Conservation (phyloP, 192 early-diverging fungal genomes). For the Entomortierella beljakovae region DNA sequence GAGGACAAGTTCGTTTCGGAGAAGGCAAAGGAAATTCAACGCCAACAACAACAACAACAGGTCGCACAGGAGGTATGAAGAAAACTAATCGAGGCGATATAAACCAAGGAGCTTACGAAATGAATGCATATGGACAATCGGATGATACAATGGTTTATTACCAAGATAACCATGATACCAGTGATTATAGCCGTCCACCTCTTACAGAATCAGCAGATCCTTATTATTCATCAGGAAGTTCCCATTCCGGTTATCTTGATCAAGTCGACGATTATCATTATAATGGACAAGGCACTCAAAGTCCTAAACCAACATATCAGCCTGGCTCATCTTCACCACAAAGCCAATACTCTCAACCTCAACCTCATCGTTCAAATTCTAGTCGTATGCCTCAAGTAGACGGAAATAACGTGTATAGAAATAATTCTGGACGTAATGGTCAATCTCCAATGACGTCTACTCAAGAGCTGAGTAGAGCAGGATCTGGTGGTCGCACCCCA, state of each 20-base stretch:
- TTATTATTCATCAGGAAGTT: constrained; percentile 50
- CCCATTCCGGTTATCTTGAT: constrained; percentile 35
- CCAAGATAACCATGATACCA: constrained; percentile 36
- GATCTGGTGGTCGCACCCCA: constrained; percentile 17
- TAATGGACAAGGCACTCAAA: constrained; percentile 1
- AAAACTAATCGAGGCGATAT: constrained; percentile 1
- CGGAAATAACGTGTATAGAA: not conserved
- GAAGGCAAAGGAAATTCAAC: constrained; percentile 2
- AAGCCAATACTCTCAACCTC: not conserved
- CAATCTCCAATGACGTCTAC: constrained; percentile 26
- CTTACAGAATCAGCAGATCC: constrained; percentile 30
- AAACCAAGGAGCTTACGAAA: constrained; percentile 25
- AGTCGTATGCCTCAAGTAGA: not conserved
- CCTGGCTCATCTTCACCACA: not conserved
- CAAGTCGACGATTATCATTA: constrained; percentile 33
- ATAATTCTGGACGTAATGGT: constrained; percentile 30
- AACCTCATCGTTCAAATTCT: not conserved
- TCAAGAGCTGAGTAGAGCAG: constrained; percentile 24
- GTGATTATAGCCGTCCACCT: constrained; percentile 42
- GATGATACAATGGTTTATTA: constrained; percentile 1
- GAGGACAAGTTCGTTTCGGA: constrained; percentile 33
- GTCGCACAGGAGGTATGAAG: constrained; percentile 50
- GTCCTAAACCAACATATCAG: constrained; percentile 22
- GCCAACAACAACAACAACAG: not conserved
- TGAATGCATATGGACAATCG: constrained; percentile 32